phyloP scores from a whole-genome alignment of 2,329 filamentous ascomycete genomes.

The Pezicula neosporulosa region DNA sequence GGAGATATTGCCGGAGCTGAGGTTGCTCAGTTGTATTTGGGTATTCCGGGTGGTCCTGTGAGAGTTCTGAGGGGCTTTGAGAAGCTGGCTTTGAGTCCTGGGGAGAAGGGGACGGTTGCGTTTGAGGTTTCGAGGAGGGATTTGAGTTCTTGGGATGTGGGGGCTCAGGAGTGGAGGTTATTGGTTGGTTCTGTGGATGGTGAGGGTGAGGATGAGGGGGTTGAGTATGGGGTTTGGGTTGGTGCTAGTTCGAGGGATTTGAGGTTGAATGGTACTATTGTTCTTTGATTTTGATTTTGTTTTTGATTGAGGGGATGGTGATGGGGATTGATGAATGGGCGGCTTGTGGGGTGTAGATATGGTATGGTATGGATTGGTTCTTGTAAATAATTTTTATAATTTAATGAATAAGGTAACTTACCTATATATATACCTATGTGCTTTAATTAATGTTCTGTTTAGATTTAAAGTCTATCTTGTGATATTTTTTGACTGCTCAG shows the following conservation, averaged over 20 bases:
- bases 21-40: constrained; percentile 25
- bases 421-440: too few relatives aligned
- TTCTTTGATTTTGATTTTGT: not conserved
- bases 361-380: too few relatives aligned
- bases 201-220: constrained; percentile 5
- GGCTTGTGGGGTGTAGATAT: too few relatives aligned
- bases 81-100: constrained; percentile 47
- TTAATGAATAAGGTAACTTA: too few relatives aligned
- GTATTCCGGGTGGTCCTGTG: constrained; percentile 36
- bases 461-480: too few relatives aligned
- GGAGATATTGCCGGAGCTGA: constrained; percentile 32
- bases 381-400: too few relatives aligned
- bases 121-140: constrained; percentile 58
- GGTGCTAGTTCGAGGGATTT: constrained; percentile 9
- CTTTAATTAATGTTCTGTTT: too few relatives aligned
- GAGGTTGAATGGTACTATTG: not conserved
- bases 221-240: constrained; percentile 11
- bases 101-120: constrained; percentile 38
- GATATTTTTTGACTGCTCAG: too few relatives aligned
- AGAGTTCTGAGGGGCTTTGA: constrained; percentile 62
- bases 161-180: constrained; percentile 53
- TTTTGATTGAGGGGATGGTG: too few relatives aligned
- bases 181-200: constrained; percentile 17
- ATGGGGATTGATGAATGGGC: too few relatives aligned
- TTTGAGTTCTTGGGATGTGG: constrained; percentile 61